Evolutionary conservation across 2,329 filamentous ascomycete species (phyloP).

Genomic region (Endocalyx cinctus): DNA sequence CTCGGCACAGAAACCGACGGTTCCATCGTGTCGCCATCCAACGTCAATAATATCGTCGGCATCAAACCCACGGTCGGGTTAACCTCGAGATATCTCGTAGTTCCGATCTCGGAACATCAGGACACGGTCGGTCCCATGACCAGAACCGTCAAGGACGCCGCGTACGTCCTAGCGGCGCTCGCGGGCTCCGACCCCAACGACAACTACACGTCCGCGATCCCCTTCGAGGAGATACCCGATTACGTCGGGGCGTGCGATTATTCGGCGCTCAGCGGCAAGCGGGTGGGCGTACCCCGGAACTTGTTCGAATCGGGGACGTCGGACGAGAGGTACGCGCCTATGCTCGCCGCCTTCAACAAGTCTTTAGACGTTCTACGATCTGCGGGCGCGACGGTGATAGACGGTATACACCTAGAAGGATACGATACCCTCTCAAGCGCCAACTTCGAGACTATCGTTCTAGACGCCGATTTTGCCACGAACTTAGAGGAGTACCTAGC

Average conservation of each 20-base stretch:
- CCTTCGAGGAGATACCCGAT: slow-evolving; percentile 49
- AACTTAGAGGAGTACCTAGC: slow-evolving; percentile 54
- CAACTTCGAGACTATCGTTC: slow-evolving; percentile 35
- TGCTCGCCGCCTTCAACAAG: slow-evolving; percentile 48
- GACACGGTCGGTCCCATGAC: slow-evolving; percentile 65
- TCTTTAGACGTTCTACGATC: slow-evolving; percentile 47
- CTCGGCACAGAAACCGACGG: slow-evolving; percentile 62
- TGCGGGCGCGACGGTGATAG: slow-evolving; percentile 57
- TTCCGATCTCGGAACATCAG: slow-evolving; percentile 61
- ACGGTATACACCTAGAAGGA: slow-evolving; percentile 54
- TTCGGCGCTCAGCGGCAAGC: slow-evolving; percentile 48
- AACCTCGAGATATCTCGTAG: slow-evolving; percentile 56
- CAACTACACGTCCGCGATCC: slow-evolving; percentile 60
- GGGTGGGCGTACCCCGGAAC: slow-evolving; percentile 62
- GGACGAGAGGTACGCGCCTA: slow-evolving; percentile 10
- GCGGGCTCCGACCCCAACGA: slow-evolving; percentile 56
- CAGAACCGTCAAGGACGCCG: slow-evolving; percentile 61
- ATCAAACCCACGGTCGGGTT: slow-evolving; percentile 65
- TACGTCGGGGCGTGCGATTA: slow-evolving; percentile 56
- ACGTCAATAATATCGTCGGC: slow-evolving; percentile 56
- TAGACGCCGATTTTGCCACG: slow-evolving; percentile 54
- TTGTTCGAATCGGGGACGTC: slow-evolving; percentile 35
- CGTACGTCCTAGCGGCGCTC: slow-evolving; percentile 58
- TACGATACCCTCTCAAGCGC: slow-evolving; percentile 35
- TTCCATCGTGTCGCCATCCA: slow-evolving; percentile 53